Evolutionary conservation across 2,329 filamentous ascomycete species (phyloP), one percentile per base, ranked within the genome.

Genomic region (Rutstroemia sp.): DNA sequence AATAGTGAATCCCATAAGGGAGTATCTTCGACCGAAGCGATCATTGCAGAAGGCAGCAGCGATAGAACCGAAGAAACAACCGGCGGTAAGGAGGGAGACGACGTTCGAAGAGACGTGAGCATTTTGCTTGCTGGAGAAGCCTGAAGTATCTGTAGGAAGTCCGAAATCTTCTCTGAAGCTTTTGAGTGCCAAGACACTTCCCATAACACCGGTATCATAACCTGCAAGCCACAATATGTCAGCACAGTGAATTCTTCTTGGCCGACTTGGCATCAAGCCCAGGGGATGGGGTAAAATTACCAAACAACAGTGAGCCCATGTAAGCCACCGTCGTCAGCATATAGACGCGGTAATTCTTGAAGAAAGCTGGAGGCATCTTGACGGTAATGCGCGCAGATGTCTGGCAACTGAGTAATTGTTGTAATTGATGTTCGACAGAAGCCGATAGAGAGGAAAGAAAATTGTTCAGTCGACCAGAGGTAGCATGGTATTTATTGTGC

Each of bases 51-150:
- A 76, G 68, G 75, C 78, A 51, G 78, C 73, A 27, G 72, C 61
- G 53, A 80, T 74, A 58, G 76, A 78, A 21, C 77, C 77, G 27
- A 77, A 73, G 57, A 81, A 76, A 36, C 77, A 76, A 23, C 77
- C 78, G 8, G 77, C 73, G 58, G 79, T 76, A 53, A 79, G 76
- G 17, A 79, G 73, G 2, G 75, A 74, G 19, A 78, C 75, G 30
- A 74, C 73, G 49, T 78, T 74, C 16, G 58, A 59, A 2, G 62
- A 49, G 39, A 64, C 48, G 10, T 62, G 51, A 19, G 61, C 57
- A 44, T 63, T 62, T 9, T 54, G 38, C n/a, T 51, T 44, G 44
- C 36, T 56, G 46, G 61, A 54, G 44, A 62, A 63, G 5, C 63
- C 61, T 2, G 53, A 54, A 16, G 50, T 59, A 9, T 53, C 58